phyloP scores from a whole-genome alignment of 257 asterid species.

The Leonotis leonurus region DNA sequence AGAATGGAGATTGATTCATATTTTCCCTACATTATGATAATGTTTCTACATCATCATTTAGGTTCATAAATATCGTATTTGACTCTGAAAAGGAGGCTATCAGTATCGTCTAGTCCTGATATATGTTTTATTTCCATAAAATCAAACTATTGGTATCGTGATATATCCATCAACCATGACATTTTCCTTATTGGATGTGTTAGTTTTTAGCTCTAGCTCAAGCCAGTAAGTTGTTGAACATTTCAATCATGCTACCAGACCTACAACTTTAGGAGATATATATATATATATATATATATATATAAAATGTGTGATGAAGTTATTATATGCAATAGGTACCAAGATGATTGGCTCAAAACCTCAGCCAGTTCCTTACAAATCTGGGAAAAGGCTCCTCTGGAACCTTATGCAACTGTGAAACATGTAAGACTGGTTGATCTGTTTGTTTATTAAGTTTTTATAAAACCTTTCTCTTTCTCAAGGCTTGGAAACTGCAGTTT shows the following conservation, averaged over 20 bases:
- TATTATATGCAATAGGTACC: slow-evolving; percentile 62
- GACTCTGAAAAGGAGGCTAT: no score
- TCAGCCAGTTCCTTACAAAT: slow-evolving; percentile 73
- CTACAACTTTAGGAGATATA: neutral
- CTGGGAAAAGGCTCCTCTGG: slow-evolving; percentile 99
- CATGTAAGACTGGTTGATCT: slow-evolving; percentile 45
- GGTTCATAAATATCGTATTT: neutral
- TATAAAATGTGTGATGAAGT: slow-evolving; percentile 13
- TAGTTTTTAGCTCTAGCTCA: neutral
- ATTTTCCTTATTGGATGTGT: no score
- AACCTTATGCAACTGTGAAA: slow-evolving; percentile 91
- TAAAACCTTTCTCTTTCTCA: slow-evolving; percentile 1
- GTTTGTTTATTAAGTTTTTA: neutral
- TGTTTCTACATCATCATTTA: neutral
- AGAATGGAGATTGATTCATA: slow-evolving; percentile 2
- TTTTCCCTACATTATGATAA: neutral
- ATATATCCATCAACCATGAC: no score
- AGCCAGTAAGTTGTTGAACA: neutral
- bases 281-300: neutral
- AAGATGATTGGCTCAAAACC: slow-evolving; percentile 98
- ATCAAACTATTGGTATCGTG: no score
- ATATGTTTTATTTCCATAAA: no score
- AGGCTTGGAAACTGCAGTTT: slow-evolving; percentile 14
- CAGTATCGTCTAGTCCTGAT: no score
- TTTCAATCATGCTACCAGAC: neutral